A percentile compares a stretch with the other conserved stretches of the same genome.
phyloP scores from a whole-genome alignment of 2,329 filamentous ascomycete genomes.

The Trichoderma sp. region DNA sequence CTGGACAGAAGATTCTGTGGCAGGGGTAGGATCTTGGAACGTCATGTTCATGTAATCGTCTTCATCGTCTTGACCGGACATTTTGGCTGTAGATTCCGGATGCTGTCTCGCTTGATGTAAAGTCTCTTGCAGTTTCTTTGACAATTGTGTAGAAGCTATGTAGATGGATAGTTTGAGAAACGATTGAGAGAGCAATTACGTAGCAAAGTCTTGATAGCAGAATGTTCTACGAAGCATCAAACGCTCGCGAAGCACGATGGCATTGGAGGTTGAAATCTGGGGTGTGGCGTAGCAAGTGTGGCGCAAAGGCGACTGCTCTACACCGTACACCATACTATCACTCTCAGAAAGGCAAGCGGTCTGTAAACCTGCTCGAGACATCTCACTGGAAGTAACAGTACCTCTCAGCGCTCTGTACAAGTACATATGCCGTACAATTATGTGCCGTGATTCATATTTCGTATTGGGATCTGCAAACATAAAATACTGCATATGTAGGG shows the following conservation, averaged over 20 bases:
- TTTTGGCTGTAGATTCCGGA: neutral
- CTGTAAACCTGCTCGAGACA: neutral
- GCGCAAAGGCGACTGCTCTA: neutral
- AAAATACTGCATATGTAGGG: neutral
- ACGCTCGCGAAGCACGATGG: neutral
- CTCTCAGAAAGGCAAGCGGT: neutral
- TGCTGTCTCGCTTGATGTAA: neutral
- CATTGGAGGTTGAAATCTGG: neutral
- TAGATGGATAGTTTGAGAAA: neutral
- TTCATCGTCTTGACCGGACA: slow-evolving; percentile 57
- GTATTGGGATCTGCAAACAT: slow-evolving; percentile 7
- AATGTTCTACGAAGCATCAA: neutral
- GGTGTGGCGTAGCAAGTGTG: slow-evolving; percentile 10
- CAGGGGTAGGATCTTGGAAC: slow-evolving; percentile 64
- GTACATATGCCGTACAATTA: neutral
- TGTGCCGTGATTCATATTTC: too few species aligned
- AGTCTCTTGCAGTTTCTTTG: neutral
- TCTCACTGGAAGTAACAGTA: neutral
- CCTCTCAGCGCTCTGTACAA: neutral
- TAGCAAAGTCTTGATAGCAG: neutral
- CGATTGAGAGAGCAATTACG: neutral
- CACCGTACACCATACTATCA: neutral
- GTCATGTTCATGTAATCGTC: slow-evolving; percentile 99
- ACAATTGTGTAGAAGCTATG: neutral
- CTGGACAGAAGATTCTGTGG: slow-evolving; percentile 53